Percentiles rank a stretch among this genome's conserved stretches.
phyloP scores from a whole-genome alignment of 23 red algal genomes.

The Cyanidiococcus yangmingshanensis region DNA sequence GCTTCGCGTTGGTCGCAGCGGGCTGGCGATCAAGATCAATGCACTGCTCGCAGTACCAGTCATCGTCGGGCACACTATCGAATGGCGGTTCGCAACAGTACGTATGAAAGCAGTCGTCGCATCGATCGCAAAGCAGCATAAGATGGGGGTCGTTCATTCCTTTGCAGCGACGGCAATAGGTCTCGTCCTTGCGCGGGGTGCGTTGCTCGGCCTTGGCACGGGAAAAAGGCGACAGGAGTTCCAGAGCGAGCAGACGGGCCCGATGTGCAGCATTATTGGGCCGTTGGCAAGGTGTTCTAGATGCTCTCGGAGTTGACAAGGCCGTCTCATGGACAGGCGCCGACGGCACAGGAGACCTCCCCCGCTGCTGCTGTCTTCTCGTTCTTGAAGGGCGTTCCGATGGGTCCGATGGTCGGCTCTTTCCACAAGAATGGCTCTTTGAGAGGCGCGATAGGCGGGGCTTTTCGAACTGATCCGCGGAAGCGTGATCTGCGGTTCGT shows the following conservation, averaged over 20 bases:
- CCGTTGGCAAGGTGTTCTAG: no score
- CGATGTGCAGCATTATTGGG: background rate
- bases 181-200: constrained; percentile 30
- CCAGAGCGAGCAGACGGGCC: background rate
- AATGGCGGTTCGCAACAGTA: constrained; percentile 27
- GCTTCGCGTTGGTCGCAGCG: background rate
- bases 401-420: no score
- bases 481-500: no score
- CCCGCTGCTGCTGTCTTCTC: no score
- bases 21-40: background rate
- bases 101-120: constrained; percentile 33
- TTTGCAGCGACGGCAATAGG: constrained; percentile 27
- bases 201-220: constrained; percentile 26
- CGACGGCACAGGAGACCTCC: no score
- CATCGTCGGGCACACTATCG: constrained; percentile 19
- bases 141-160: constrained; percentile 18
- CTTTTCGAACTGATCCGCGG: no score
- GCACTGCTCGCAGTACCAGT: constrained; percentile 31
- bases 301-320: no score
- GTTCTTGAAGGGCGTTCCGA: no score
- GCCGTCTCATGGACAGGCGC: no score
- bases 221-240: constrained; percentile 22
- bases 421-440: no score
- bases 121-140: constrained; percentile 23
- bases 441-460: no score